Evolutionary conservation across 2,329 filamentous ascomycete genomes (phyloP).

Genomic region (Aspergillus sp.): DNA sequence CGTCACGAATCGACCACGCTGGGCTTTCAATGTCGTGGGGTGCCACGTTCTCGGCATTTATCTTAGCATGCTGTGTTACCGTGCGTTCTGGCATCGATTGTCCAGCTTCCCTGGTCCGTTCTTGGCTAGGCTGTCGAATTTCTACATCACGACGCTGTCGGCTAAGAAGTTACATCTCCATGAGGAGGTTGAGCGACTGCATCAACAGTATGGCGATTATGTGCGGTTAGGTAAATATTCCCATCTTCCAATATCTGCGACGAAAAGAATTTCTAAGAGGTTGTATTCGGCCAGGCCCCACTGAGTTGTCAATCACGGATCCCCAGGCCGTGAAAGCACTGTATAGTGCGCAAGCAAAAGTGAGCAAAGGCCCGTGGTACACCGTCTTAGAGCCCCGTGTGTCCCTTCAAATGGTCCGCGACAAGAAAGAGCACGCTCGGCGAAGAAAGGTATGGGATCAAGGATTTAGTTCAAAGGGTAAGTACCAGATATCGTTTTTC

Average conservation of each 20-base stretch:
- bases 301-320: constrained; percentile 14
- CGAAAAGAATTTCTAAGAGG: too few species aligned
- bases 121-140: constrained; percentile 26
- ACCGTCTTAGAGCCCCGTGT: constrained; percentile 23
- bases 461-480: constrained; percentile 36
- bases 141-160: constrained; percentile 32
- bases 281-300: background rate
- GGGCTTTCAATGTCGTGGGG: background rate
- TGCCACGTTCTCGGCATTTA: background rate
- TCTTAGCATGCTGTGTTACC: constrained; percentile 43
- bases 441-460: constrained; percentile 36
- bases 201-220: constrained; percentile 33
- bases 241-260: background rate
- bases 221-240: constrained; percentile 35
- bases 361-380: constrained; percentile 33
- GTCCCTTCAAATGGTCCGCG: constrained; percentile 28
- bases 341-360: constrained; percentile 4
- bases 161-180: constrained; percentile 26
- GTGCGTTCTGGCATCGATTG: constrained; percentile 28
- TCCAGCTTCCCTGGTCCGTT: constrained; percentile 21
- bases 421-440: constrained; percentile 23
- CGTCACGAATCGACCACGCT: background rate
- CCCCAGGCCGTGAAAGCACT: constrained; percentile 4
- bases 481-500: too few species aligned
- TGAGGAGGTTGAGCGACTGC: constrained; percentile 25